A percentile compares a stretch with the other conserved stretches of the same genome.
phyloP scores from a whole-genome alignment of 352 stramenopile species.

The Nothophytophthora sp. region DNA sequence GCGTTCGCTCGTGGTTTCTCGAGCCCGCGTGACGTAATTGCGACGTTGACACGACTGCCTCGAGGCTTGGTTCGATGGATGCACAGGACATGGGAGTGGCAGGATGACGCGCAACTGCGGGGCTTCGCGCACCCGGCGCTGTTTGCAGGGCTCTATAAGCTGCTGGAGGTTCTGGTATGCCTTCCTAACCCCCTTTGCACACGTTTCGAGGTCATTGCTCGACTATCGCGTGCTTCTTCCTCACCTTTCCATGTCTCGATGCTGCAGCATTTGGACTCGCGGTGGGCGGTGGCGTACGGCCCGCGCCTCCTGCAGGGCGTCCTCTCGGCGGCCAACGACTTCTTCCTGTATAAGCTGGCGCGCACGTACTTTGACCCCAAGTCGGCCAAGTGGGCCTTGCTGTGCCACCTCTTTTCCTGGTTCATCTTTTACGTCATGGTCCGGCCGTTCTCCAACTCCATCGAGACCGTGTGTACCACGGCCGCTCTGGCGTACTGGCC shows the following conservation, averaged over 20 bases:
- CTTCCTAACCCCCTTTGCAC: not conserved
- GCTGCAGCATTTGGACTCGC: slow-evolving; percentile 67
- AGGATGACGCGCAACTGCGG: slow-evolving; percentile 62
- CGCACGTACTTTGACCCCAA: slow-evolving; percentile 64
- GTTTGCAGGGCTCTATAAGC: slow-evolving; percentile 83
- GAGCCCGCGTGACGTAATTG: too few relatives aligned
- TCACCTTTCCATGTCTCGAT: slow-evolving; percentile 1
- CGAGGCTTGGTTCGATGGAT: not conserved
- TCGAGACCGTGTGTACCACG: slow-evolving; percentile 83
- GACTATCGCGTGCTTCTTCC: slow-evolving; percentile 1
- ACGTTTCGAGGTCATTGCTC: not conserved
- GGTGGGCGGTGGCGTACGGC: slow-evolving; percentile 82
- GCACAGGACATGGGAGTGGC: slow-evolving; percentile 87
- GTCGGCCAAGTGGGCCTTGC: slow-evolving; percentile 65
- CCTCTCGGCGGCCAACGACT: slow-evolving; percentile 69
- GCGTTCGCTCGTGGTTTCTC: slow-evolving; percentile 1
- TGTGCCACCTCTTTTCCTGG: slow-evolving; percentile 82
- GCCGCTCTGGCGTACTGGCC: slow-evolving; percentile 77
- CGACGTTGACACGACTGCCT: not conserved
- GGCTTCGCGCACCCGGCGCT: slow-evolving; percentile 79
- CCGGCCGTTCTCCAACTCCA: slow-evolving; percentile 85
- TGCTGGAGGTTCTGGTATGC: slow-evolving; percentile 57
- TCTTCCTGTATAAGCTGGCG: slow-evolving; percentile 70
- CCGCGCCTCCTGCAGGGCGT: slow-evolving; percentile 76
- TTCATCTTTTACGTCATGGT: slow-evolving; percentile 89